Conservation (phyloP, 2,329 filamentous ascomycete species). For the Chalara sp. region DNA sequence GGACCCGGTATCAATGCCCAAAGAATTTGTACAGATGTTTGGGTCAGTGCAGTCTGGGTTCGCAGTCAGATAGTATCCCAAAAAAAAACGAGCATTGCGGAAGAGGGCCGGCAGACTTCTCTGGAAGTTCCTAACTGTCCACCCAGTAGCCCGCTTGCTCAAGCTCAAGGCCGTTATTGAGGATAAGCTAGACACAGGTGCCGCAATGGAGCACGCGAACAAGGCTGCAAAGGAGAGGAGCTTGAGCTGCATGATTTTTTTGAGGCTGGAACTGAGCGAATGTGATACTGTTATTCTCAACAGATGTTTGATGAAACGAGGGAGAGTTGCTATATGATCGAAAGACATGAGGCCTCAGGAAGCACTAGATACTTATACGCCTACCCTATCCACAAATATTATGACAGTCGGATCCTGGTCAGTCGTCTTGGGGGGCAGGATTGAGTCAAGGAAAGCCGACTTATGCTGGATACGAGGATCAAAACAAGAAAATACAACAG, state of each 20-base stretch:
- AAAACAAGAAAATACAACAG: too few relatives aligned
- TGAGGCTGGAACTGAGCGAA: too few relatives aligned
- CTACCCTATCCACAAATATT: too few relatives aligned
- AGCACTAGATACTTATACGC: background rate
- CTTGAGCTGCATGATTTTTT: background rate
- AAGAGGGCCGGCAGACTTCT: background rate
- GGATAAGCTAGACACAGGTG: background rate
- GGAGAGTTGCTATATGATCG: background rate
- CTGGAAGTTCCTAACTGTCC: constrained; percentile 6
- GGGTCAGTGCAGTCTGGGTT: constrained; percentile 1
- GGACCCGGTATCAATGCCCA: constrained; percentile 1
- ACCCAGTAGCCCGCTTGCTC: background rate
- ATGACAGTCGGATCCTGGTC: too few relatives aligned
- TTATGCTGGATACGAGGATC: too few relatives aligned
- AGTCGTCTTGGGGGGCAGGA: too few relatives aligned
- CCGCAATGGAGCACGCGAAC: background rate
- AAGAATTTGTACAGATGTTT: constrained; percentile 5
- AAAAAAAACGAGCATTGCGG: too few relatives aligned
- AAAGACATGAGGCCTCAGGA: background rate
- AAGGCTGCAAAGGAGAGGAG: background rate
- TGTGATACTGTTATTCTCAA: too few relatives aligned
- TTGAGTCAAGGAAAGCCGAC: too few relatives aligned
- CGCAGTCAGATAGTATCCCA: too few relatives aligned
- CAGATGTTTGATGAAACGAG: background rate
- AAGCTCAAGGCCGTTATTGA: too few relatives aligned